These are phyloP conservation scores for Cyberlindnera samutprakarnensis DNA, from an alignment of 805 yeast species.

Conservation along the genomic window DNA sequence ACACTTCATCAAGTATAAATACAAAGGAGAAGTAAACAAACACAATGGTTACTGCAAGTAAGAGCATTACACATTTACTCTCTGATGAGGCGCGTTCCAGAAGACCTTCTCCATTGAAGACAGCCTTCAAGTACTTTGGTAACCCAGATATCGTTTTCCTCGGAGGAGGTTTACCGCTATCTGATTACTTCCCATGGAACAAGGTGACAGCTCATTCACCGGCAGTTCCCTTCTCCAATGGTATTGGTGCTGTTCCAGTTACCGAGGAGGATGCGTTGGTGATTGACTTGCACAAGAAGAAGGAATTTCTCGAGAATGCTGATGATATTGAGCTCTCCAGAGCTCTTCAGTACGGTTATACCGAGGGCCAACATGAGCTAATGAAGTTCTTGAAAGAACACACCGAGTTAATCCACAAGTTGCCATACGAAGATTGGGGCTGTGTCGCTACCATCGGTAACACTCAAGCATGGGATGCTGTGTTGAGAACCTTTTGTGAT, in stretches of 20 bases:
- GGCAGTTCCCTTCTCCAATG: slow-evolving; percentile 69
- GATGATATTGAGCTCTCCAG: slow-evolving; percentile 67
- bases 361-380: slow-evolving; percentile 75
- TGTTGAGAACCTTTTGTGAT: slow-evolving; percentile 66
- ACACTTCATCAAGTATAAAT: no score
- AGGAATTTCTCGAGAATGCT: slow-evolving; percentile 34
- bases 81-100: slow-evolving; percentile 77
- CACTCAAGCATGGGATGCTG: slow-evolving; percentile 85
- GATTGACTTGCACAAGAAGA: slow-evolving; percentile 33
- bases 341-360: slow-evolving; percentile 87
- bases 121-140: slow-evolving; percentile 69
- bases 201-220: slow-evolving; percentile 65
- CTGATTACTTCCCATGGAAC: slow-evolving; percentile 91
- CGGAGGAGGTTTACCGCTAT: slow-evolving; percentile 92
- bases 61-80: slow-evolving; percentile 67
- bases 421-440: slow-evolving; percentile 64
- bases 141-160: slow-evolving; percentile 77
- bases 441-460: slow-evolving; percentile 69
- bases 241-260: slow-evolving; percentile 58
- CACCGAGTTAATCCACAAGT: slow-evolving; percentile 42
- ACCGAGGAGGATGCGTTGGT: slow-evolving; percentile 28
- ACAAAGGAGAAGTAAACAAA: no score
- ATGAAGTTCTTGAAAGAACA: slow-evolving; percentile 67
- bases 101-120: slow-evolving; percentile 71
- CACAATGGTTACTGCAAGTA: slow-evolving; percentile 33